Evolutionary conservation across 2,329 filamentous ascomycete genomes (phyloP).

Genomic region (Ceratocystis variospora): DNA sequence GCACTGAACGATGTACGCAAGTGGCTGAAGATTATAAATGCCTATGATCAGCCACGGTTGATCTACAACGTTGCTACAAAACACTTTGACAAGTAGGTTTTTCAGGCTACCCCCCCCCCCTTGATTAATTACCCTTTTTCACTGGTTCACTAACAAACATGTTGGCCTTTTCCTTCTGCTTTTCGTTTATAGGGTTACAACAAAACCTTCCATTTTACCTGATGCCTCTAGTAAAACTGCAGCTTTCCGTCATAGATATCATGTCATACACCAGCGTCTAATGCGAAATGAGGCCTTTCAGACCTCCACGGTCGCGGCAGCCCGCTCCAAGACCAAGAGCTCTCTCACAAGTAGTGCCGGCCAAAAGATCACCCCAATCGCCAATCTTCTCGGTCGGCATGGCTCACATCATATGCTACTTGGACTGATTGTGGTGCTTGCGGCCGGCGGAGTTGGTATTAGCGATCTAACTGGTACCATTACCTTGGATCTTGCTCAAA

Average conservation of each 20-base stretch:
- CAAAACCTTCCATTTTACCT: slow-evolving; percentile 59
- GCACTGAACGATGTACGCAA: slow-evolving; percentile 53
- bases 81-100: slow-evolving; percentile 63
- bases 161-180: slow-evolving; percentile 13
- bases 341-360: slow-evolving; percentile 52
- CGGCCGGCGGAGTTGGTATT: slow-evolving; percentile 68
- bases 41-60: slow-evolving; percentile 73
- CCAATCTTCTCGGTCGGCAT: slow-evolving; percentile 61
- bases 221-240: slow-evolving; percentile 67
- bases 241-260: slow-evolving; percentile 79
- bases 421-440: slow-evolving; percentile 66
- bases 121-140: not conserved
- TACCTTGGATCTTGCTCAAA: slow-evolving; percentile 65
- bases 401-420: slow-evolving; percentile 76
- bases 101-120: not conserved
- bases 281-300: slow-evolving; percentile 91
- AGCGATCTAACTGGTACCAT: slow-evolving; percentile 84
- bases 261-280: slow-evolving; percentile 81
- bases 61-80: slow-evolving; percentile 69
- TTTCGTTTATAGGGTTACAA: slow-evolving; percentile 35
- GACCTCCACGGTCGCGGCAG: slow-evolving; percentile 56
- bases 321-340: slow-evolving; percentile 37
- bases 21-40: slow-evolving; percentile 72
- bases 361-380: slow-evolving; percentile 80
- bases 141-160: not conserved